Evolutionary conservation across 345 rosid genomes (phyloP).

Genomic region (Abelmoschus esculentus): DNA sequence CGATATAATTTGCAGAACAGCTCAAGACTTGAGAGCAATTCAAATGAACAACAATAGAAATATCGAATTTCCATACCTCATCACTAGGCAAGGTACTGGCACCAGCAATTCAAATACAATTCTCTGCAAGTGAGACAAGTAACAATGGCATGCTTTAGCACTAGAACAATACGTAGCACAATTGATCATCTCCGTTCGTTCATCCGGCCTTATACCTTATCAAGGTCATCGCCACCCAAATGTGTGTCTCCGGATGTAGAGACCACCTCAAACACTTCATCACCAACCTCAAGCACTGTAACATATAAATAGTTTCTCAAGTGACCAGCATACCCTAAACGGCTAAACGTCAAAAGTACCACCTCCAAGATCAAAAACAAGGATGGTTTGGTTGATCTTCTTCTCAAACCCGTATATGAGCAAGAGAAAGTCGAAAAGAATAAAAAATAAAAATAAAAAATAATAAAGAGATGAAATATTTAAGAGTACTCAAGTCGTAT

Average conservation of each 20-base stretch:
- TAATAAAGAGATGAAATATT: too few relatives aligned
- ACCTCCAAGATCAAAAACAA: conserved; percentile 98
- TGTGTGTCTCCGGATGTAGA: conserved; percentile 98
- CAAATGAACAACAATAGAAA: not conserved
- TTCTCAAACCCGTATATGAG: too few relatives aligned
- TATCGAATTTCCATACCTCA: conserved; percentile 45
- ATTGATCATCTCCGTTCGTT: too few relatives aligned
- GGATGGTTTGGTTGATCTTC: conserved; percentile 63
- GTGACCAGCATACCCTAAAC: conserved; percentile 57
- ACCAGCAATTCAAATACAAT: too few relatives aligned
- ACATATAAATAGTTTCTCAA: too few relatives aligned
- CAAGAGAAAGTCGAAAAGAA: too few relatives aligned
- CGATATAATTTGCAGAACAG: not conserved
- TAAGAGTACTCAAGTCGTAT: too few relatives aligned
- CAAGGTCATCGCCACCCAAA: conserved; percentile 98
- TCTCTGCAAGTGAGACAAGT: conserved; percentile 26
- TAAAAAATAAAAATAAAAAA: too few relatives aligned
- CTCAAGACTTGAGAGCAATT: not conserved
- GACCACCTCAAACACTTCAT: conserved; percentile 95
- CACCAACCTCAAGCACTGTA: conserved; percentile 93
- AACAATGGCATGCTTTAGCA: not conserved
- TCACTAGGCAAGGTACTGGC: conserved; percentile 85
- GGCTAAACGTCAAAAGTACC: conserved; percentile 97
- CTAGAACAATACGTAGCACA: too few relatives aligned
- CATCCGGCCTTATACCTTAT: conserved; percentile 45